Conservation (phyloP, 202 grass and related monocot species). For the Schoenoplectus tabernaemontani region DNA sequence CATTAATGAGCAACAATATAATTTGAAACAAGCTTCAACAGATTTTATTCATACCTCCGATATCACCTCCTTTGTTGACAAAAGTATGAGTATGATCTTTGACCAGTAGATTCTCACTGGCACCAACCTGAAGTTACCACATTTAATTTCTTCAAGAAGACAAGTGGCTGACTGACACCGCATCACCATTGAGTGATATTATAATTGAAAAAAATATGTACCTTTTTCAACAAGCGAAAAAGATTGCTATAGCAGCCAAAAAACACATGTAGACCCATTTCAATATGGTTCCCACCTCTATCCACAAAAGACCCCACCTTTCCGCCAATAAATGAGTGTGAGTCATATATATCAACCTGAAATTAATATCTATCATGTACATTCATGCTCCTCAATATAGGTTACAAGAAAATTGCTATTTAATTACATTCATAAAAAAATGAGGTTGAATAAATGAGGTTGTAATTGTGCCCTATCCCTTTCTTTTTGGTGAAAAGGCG, state of each 20-base stretch:
- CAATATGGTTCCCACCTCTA: conserved; percentile 86
- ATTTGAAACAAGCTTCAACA: background rate
- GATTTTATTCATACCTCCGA: conserved; percentile 62
- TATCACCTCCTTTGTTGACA: conserved; percentile 72
- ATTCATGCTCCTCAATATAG: background rate
- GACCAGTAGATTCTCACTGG: conserved; percentile 81
- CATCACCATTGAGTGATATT: background rate
- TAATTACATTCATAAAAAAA: too few relatives aligned
- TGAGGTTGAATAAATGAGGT: too few relatives aligned
- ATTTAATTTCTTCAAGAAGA: background rate
- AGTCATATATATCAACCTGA: conserved; percentile 95
- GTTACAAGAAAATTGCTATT: background rate
- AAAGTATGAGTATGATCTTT: conserved; percentile 98
- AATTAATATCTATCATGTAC: conserved; percentile 1
- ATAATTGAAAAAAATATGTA: conserved; percentile 20
- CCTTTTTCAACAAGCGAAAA: conserved; percentile 97
- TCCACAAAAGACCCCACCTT: conserved; percentile 96
- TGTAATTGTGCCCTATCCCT: too few relatives aligned
- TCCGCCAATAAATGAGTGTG: conserved; percentile 68
- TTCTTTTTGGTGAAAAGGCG: too few relatives aligned
- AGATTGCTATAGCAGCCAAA: conserved; percentile 99
- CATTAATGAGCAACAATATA: background rate
- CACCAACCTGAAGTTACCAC: conserved; percentile 56
- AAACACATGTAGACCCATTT: conserved; percentile 96
- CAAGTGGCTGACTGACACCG: background rate